phyloP scores from a whole-genome alignment of 768 basidiomycete species.

The Steccherinum ochraceum region DNA sequence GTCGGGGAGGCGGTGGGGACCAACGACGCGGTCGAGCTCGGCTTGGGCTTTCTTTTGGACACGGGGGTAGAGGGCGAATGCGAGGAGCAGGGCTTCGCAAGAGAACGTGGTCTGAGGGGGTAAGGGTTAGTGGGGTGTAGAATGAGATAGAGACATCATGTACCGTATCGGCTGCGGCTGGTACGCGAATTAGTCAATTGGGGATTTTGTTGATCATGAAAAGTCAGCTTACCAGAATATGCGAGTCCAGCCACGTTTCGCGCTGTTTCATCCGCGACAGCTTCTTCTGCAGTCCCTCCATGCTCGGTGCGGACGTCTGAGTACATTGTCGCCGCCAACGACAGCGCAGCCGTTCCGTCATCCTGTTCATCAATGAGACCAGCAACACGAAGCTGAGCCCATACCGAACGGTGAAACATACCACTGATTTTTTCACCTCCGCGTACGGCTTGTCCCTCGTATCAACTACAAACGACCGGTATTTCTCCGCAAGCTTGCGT shows the following conservation, averaged over 20 bases:
- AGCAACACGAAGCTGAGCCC: neutral
- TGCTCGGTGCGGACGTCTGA: constrained; percentile 1
- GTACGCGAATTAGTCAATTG: neutral
- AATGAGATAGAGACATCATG: neutral
- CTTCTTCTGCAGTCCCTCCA: neutral
- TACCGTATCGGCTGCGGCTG: constrained; percentile 15
- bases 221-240: constrained; percentile 1
- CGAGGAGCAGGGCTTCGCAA: constrained; percentile 14
- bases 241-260: constrained; percentile 2
- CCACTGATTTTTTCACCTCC: neutral
- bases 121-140: neutral
- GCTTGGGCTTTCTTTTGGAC: constrained; percentile 42
- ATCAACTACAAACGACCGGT: neutral
- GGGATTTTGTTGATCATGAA: neutral
- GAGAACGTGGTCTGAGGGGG: constrained; percentile 21
- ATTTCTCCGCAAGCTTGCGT: neutral
- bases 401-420: neutral
- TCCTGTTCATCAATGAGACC: constrained; percentile 1
- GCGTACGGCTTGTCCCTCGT: constrained; percentile 2
- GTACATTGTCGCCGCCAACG: constrained; percentile 13
- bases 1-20: constrained; percentile 45
- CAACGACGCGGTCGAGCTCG: constrained; percentile 56
- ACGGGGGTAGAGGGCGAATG: constrained; percentile 3
- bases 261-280: neutral
- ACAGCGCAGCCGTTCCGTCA: constrained; percentile 11